Evolutionary conservation across 73 alveolate species (phyloP).

Genomic region (Symbiodinium natans): DNA sequence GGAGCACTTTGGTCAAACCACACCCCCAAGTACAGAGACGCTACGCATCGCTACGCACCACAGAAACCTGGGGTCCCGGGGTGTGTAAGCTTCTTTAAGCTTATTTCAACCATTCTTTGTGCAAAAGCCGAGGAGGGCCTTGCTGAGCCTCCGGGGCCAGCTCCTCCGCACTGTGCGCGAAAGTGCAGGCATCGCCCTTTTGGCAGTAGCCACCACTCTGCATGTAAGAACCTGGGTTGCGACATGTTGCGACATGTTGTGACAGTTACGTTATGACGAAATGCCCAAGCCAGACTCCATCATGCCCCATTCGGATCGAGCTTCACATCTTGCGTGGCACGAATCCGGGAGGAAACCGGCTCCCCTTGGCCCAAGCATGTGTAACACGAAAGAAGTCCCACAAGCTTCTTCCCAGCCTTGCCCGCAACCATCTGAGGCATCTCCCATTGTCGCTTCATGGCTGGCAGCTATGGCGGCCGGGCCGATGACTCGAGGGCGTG

Average conservation of each 20-base stretch:
- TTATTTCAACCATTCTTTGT: too few species aligned
- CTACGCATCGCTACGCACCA: too few species aligned
- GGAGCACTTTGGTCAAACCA: too few species aligned
- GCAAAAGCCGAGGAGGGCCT: too few species aligned
- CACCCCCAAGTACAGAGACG: too few species aligned
- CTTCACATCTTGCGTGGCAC: slow-evolving; percentile 74
- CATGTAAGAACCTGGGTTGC: slow-evolving; percentile 13
- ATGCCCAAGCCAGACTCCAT: too few species aligned
- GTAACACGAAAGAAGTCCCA: background rate
- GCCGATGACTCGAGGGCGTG: too few species aligned
- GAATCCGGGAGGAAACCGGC: slow-evolving; percentile 44
- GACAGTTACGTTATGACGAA: background rate
- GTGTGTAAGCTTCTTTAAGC: too few species aligned
- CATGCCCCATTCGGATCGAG: too few species aligned
- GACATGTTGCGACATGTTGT: background rate
- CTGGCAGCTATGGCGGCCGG: too few species aligned
- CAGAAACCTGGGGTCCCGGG: too few species aligned
- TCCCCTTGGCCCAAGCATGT: background rate
- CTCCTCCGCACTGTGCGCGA: slow-evolving; percentile 47
- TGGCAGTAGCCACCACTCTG: slow-evolving; percentile 30
- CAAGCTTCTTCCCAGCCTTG: background rate
- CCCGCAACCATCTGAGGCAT: background rate
- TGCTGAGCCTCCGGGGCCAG: background rate
- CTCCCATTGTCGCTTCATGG: slow-evolving; percentile 14
- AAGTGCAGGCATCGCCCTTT: slow-evolving; percentile 61